Percentiles rank a stretch among this genome's conserved stretches.
Conservation (phyloP, 2,329 filamentous ascomycete species). For the Venturia aucupariae region DNA sequence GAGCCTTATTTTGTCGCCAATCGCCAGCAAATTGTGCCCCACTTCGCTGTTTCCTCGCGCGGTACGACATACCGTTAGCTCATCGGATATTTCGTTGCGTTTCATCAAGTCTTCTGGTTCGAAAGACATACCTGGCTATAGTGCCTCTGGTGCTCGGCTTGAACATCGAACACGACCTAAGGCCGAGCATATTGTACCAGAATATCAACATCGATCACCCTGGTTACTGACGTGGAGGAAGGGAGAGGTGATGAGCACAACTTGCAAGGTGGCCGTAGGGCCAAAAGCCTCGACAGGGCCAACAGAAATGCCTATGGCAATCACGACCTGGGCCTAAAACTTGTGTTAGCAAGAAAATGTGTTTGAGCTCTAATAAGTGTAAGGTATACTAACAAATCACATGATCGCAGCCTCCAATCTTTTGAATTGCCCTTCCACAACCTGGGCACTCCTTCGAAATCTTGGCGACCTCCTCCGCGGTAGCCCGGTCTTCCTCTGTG, state of each 20-base stretch:
- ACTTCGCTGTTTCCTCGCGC: too few species aligned
- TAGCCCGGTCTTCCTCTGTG: background rate
- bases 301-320: slow-evolving; percentile 1
- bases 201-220: too few species aligned
- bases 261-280: background rate
- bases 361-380: background rate
- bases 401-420: slow-evolving; percentile 9
- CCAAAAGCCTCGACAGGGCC: background rate
- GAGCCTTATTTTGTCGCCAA: too few species aligned
- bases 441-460: background rate
- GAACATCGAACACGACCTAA: too few species aligned
- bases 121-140: too few species aligned
- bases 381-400: slow-evolving; percentile 3
- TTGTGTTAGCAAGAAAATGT: background rate
- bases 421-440: background rate
- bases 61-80: too few species aligned
- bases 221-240: too few species aligned
- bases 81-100: too few species aligned
- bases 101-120: too few species aligned
- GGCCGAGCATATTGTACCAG: too few species aligned
- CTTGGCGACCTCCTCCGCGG: background rate
- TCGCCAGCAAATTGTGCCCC: too few species aligned
- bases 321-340: background rate
- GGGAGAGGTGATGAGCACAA: background rate
- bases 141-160: too few species aligned